Evolutionary conservation across 2,329 filamentous ascomycete species (phyloP).

Genomic region (Aphanoascus verrucosus): DNA sequence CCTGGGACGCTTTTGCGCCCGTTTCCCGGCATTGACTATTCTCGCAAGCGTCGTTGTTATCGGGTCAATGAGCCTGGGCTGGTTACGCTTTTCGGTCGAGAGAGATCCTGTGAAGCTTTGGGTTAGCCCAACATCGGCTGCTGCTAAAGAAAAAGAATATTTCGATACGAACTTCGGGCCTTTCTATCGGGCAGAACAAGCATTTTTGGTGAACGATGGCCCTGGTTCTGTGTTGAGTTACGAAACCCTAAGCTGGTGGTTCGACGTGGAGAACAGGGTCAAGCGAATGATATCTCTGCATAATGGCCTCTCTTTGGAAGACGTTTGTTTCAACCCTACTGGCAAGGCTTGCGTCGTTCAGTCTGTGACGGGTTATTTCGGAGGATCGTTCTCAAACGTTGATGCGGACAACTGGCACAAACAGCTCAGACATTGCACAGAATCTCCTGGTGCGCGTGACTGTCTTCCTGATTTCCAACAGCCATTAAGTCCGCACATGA

Average conservation of each 20-base stretch:
- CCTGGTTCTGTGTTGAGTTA: slow-evolving; percentile 73
- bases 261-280: slow-evolving; percentile 72
- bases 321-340: slow-evolving; percentile 90
- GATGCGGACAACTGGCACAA: slow-evolving; percentile 59
- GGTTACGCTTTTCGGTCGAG: slow-evolving; percentile 81
- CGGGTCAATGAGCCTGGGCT: slow-evolving; percentile 69
- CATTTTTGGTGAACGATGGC: slow-evolving; percentile 83
- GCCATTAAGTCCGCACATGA: slow-evolving; percentile 71
- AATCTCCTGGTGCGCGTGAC: slow-evolving; percentile 57
- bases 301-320: slow-evolving; percentile 59
- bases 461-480: slow-evolving; percentile 85
- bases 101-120: slow-evolving; percentile 82
- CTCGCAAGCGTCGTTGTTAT: slow-evolving; percentile 63
- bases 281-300: slow-evolving; percentile 58
- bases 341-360: slow-evolving; percentile 85
- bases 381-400: slow-evolving; percentile 52
- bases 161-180: slow-evolving; percentile 91
- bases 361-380: slow-evolving; percentile 82
- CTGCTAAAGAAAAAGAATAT: slow-evolving; percentile 84
- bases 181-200: slow-evolving; percentile 89
- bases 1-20: slow-evolving; percentile 68
- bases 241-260: slow-evolving; percentile 88
- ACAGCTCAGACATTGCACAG: slow-evolving; percentile 60
- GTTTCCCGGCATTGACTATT: slow-evolving; percentile 78
- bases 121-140: slow-evolving; percentile 89